Evolutionary conservation across 2,329 filamentous ascomycete species (phyloP).

Genomic region (Cercospora sp.): DNA sequence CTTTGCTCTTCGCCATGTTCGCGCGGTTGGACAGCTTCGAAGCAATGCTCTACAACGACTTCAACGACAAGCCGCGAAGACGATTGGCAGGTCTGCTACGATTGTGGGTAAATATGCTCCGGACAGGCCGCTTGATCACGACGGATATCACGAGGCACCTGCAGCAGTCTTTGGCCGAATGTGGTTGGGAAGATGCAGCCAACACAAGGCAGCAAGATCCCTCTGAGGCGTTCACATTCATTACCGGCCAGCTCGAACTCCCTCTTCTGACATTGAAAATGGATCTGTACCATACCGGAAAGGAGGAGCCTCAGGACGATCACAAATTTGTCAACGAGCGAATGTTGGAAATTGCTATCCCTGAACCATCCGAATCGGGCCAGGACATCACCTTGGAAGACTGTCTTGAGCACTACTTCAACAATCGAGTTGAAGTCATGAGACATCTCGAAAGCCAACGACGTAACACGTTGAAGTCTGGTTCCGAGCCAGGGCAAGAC

Average conservation of each 20-base stretch:
- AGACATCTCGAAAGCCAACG: slow-evolving; percentile 64
- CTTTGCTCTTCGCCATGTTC: slow-evolving; percentile 94
- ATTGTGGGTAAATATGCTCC: slow-evolving; percentile 89
- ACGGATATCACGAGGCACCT: slow-evolving; percentile 81
- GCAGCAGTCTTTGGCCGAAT: slow-evolving; percentile 77
- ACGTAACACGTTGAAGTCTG: slow-evolving; percentile 58
- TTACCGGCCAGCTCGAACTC: slow-evolving; percentile 84
- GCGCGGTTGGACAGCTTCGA: slow-evolving; percentile 87
- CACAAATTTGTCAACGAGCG: slow-evolving; percentile 94
- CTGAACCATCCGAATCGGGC: slow-evolving; percentile 65
- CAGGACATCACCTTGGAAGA: slow-evolving; percentile 73
- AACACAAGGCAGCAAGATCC: slow-evolving; percentile 85
- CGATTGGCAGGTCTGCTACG: slow-evolving; percentile 76
- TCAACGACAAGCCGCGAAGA: slow-evolving; percentile 69
- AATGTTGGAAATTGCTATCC: slow-evolving; percentile 86
- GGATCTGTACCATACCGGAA: slow-evolving; percentile 90
- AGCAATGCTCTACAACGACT: slow-evolving; percentile 80
- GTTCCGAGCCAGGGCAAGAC: slow-evolving; percentile 32
- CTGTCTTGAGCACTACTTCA: slow-evolving; percentile 92
- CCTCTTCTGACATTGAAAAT: slow-evolving; percentile 89
- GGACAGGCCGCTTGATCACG: slow-evolving; percentile 80
- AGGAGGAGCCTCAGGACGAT: slow-evolving; percentile 78
- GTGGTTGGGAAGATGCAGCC: slow-evolving; percentile 83
- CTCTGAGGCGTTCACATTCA: slow-evolving; percentile 92
- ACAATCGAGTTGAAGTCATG: slow-evolving; percentile 85